phyloP scores from a whole-genome alignment of 139 green algal genomes.

The Volvox reticuliferus region DNA sequence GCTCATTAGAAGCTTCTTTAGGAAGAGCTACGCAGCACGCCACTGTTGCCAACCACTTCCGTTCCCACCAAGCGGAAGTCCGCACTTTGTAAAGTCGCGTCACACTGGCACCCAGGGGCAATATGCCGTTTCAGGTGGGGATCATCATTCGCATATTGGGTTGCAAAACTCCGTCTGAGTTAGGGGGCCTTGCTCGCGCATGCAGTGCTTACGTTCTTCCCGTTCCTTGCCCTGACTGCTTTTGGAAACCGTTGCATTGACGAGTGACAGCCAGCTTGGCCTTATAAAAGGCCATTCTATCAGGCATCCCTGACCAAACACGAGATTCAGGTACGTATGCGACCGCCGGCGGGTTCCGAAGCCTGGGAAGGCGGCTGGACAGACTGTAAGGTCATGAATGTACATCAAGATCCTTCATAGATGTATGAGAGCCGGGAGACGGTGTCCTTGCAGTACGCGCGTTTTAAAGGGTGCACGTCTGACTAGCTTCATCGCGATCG shows the following conservation, averaged over 20 bases:
- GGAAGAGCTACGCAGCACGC: not conserved
- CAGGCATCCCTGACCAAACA: constrained; percentile 36
- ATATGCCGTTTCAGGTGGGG: constrained; percentile 30
- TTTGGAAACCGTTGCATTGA: not conserved
- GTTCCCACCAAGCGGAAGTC: not conserved
- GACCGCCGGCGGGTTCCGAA: constrained; percentile 6
- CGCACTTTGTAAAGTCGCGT: not conserved
- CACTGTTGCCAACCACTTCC: constrained; percentile 1
- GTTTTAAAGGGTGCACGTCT: not conserved
- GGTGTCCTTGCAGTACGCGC: not conserved
- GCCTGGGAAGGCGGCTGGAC: not conserved
- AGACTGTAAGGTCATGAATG: not conserved
- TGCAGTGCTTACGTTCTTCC: not conserved
- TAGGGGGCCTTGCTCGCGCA: not conserved
- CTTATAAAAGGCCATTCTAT: constrained; percentile 57
- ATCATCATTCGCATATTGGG: not conserved
- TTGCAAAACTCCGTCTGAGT: not conserved
- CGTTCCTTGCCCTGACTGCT: not conserved
- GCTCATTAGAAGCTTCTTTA: not conserved
- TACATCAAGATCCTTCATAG: not conserved
- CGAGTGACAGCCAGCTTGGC: constrained; percentile 28
- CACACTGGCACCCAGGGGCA: constrained; percentile 16
- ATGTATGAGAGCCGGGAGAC: not conserved
- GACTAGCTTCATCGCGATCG: not conserved
- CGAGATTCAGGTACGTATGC: constrained; percentile 53